A percentile compares a stretch with the other conserved stretches of the same genome.
Evolutionary conservation across 2,329 filamentous ascomycete genomes (phyloP).

Genomic region (Phialophora verrucosa): DNA sequence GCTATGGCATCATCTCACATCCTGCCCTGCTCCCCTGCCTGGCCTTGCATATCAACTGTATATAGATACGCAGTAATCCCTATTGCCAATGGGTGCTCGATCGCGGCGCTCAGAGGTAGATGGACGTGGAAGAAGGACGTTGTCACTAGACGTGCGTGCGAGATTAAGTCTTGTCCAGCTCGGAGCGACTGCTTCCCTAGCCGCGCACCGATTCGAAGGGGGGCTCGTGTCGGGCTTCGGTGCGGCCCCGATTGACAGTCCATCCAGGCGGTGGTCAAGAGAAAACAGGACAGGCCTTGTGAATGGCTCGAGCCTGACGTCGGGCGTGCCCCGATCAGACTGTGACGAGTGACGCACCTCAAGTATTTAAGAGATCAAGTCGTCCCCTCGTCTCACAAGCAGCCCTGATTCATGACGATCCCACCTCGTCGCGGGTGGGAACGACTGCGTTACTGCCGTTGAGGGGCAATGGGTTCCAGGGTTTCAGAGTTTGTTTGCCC

Average conservation of each 20-base stretch:
- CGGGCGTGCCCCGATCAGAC: conserved; percentile 7
- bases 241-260: background rate
- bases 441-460: background rate
- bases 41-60: conserved; percentile 10
- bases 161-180: background rate
- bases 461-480: conserved; percentile 5
- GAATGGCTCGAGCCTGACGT: background rate
- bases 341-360: conserved; percentile 3
- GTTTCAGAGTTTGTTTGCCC: conserved; percentile 23
- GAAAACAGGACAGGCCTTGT: background rate
- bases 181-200: no score
- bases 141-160: background rate
- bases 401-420: no score
- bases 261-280: background rate
- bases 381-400: background rate
- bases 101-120: background rate
- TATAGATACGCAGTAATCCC: conserved; percentile 1
- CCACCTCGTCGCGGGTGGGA: background rate
- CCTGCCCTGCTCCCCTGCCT: conserved; percentile 7
- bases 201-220: background rate
- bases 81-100: background rate
- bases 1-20: conserved; percentile 11
- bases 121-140: background rate
- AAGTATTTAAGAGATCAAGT: conserved; percentile 15
- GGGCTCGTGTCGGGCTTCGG: background rate